These are phyloP conservation scores for Aspergillus mulundensis DNA, from an alignment of 495 filamentous ascomycete species.

Conservation along the genomic window DNA sequence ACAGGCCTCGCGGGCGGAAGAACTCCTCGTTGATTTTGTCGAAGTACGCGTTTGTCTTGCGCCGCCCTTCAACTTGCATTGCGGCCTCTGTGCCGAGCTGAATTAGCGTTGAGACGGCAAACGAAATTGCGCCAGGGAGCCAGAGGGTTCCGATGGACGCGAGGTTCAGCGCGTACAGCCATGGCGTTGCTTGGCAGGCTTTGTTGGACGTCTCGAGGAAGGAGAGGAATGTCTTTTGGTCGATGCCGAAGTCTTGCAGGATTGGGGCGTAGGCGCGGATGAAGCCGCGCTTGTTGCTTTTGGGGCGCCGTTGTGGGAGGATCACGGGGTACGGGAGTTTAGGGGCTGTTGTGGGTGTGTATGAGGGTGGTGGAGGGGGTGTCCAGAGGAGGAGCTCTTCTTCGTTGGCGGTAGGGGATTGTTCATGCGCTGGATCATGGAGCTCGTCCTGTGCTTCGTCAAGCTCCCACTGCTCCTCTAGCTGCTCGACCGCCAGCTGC, in stretches of 20 bases:
- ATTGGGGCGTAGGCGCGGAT: conserved; percentile 49
- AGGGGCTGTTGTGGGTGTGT: conserved; percentile 12
- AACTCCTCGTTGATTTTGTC: conserved; percentile 53
- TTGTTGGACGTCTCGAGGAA: conserved; percentile 48
- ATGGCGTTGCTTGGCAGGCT: conserved; percentile 33
- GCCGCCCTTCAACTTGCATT: conserved; percentile 23
- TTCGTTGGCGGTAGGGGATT: no score
- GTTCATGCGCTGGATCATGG: not conserved
- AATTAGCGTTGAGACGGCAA: conserved; percentile 41
- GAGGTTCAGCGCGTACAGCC: conserved; percentile 42
- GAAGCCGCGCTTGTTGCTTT: conserved; percentile 21
- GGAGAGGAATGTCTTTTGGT: conserved; percentile 49
- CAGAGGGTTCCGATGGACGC: conserved; percentile 34
- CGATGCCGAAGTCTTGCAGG: conserved; percentile 46
- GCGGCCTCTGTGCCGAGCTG: conserved; percentile 39
- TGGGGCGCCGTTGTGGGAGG: conserved; percentile 32
- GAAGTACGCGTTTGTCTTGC: conserved; percentile 45
- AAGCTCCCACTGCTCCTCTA: not conserved
- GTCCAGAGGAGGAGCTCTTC: no score
- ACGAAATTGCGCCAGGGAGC: conserved; percentile 39
- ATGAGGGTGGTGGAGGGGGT: no score
- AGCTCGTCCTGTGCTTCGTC: not conserved
- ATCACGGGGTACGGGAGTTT: conserved; percentile 33
- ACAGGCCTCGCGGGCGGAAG: conserved; percentile 57
- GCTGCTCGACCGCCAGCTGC: not conserved